Base-by-base conservation (phyloP, 345 rosid genomes). In the Kernera saxatilis region DNA sequence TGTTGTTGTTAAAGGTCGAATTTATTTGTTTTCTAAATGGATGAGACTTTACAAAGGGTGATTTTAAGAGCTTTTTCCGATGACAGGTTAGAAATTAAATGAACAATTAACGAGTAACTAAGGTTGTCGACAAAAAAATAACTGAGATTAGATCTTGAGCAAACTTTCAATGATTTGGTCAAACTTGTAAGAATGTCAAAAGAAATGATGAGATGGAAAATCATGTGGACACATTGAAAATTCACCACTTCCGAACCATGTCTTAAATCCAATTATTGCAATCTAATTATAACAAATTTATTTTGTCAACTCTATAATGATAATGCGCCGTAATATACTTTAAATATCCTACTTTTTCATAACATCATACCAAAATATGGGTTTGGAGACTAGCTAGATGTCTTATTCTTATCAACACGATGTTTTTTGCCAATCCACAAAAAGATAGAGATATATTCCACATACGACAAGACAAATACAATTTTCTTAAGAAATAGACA, bases 111-210 rank as follows among this genome's bases (percentile, higher is more conserved):
- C 54, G 53, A 48, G 53, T 49, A 50, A 50, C 32, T 50, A 17
- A 50, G 55, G 10, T 50, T 50, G 17, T 50, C 32, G 33, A 13
- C 33, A 21, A 46, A 7, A 25, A 4, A 66, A 27, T 29, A 54
- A 8, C 15, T 36, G 7, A 54, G 35, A 59, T 33, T 19, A 14
- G n/a, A 71, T 52, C 18, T 62, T 21, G 46, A 72, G 21, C 66
- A 40, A 73, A 39, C 51, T 64, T 65, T 73, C 72, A 65, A 56
- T 73, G 52, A 46, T 65, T 56, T 55, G 71, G 71, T 64, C 66
- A 73, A 19, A 54, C 57, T 49, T 35, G n/a, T 17, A 32, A 64
- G 25, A 23, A 32, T 23, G 45, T 33, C 58, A 13, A 40, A 40
- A 51, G 52, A 62, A 25, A 53, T 2, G 13, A 52, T 22, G 54